Conservation (phyloP, 805 yeast genomes). For the Pachysolen tannophilus region DNA sequence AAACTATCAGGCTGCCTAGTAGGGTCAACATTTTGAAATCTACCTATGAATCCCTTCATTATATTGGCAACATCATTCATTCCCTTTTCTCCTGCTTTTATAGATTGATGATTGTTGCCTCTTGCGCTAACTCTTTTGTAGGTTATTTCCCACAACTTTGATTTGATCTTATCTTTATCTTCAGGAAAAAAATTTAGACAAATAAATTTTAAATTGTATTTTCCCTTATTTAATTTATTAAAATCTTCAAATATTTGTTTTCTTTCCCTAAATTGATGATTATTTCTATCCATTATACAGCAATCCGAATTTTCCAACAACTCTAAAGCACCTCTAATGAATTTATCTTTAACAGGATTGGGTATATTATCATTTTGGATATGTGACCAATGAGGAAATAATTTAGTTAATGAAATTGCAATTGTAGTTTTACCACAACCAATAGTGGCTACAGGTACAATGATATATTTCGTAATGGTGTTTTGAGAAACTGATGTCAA, state of each 20-base stretch:
- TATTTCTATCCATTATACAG: slow-evolving; percentile 77
- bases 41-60: slow-evolving; percentile 63
- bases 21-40: slow-evolving; percentile 56
- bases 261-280: slow-evolving; percentile 68
- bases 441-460: slow-evolving; percentile 81
- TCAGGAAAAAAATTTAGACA: slow-evolving; percentile 66
- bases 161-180: slow-evolving; percentile 10
- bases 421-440: slow-evolving; percentile 96
- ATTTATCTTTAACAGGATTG: slow-evolving; percentile 36
- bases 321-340: slow-evolving; percentile 40
- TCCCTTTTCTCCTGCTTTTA: slow-evolving; percentile 44
- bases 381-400: slow-evolving; percentile 62
- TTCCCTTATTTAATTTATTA: slow-evolving; percentile 31
- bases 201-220: slow-evolving; percentile 39
- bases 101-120: slow-evolving; percentile 87
- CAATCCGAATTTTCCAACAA: slow-evolving; percentile 33
- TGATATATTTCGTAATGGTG: slow-evolving; percentile 41
- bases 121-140: slow-evolving; percentile 50
- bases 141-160: slow-evolving; percentile 44
- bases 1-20: slow-evolving; percentile 46
- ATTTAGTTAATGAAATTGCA: slow-evolving; percentile 43
- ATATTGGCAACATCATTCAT: slow-evolving; percentile 45
- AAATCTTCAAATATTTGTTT: slow-evolving; percentile 52
- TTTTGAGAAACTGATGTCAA: slow-evolving; percentile 19
- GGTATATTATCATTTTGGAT: slow-evolving; percentile 75